Percentiles rank a stretch among this genome's conserved stretches.
Evolutionary conservation across 257 asterid species (phyloP).

Genomic region (Ligustrum vulgare): DNA sequence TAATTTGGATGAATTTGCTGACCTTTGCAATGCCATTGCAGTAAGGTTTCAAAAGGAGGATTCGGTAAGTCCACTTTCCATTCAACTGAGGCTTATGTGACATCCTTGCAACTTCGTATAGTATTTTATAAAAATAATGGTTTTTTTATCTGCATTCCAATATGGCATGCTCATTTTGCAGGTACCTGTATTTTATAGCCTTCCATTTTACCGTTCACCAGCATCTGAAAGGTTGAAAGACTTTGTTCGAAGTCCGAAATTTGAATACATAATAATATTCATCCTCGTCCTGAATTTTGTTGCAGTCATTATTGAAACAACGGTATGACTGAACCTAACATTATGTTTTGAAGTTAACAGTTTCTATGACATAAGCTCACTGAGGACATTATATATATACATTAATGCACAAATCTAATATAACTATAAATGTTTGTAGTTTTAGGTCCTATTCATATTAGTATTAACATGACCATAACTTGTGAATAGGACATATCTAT

Average conservation of each 20-base stretch:
- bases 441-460: not conserved
- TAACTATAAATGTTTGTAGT: not conserved
- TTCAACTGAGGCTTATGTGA: constrained; percentile 6
- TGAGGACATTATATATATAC: not conserved
- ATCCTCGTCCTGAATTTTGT: constrained; percentile 71
- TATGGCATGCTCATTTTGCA: constrained; percentile 39
- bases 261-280: constrained; percentile 61
- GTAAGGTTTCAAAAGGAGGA: constrained; percentile 94
- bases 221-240: constrained; percentile 66
- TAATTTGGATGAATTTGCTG: constrained; percentile 80
- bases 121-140: not conserved
- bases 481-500: not conserved
- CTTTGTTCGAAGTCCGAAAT: constrained; percentile 65
- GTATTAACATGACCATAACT: not conserved
- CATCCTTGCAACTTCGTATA: not conserved
- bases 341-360: not conserved
- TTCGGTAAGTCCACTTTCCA: constrained; percentile 45
- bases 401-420: not conserved
- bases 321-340: constrained; percentile 47
- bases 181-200: constrained; percentile 71
- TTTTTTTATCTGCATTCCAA: constrained; percentile 19
- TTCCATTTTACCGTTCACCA: constrained; percentile 75
- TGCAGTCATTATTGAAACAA: constrained; percentile 88
- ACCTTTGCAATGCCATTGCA: constrained; percentile 85
- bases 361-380: not conserved